Evolutionary conservation across 495 filamentous ascomycete genomes (phyloP), one percentile per base, ranked within the genome.

Genomic region (Penicillium roqueforti): DNA sequence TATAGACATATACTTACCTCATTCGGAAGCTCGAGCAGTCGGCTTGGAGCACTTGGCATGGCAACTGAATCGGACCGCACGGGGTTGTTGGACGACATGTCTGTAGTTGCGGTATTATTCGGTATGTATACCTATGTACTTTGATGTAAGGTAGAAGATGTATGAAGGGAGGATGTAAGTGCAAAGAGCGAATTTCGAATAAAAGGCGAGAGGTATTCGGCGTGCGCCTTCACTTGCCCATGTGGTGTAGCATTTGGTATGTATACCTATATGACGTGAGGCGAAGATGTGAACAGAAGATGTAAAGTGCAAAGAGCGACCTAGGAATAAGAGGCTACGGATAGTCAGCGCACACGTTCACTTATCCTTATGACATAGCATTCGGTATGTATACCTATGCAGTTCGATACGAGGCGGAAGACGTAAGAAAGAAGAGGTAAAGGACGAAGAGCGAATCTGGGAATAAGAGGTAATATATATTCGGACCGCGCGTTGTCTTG

Each of bases 11-110:
- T 22, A 23, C n/a, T 53, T 57, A 66, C 66, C 60, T 72, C 66
- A 23, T 61, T 60, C 3, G 69, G 66, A 5, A 71, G 57, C 6
- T 46, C 16, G 0, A 63, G 45, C 10, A 72, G 53, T 6, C 19
- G 19, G 18, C 49, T 25, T 9, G 10, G 46, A 19, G 46, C 1
- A 18, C 8, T 13, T 23, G 28, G 46, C 4, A 11, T 19, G 45
- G 29, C 3, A 14, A 11, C 13, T 31, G 29, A 9, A 14, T 11
- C 13, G 2, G 3, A n/a, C 10, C 26, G 40, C 10, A 43, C 13
- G 14, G 1, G 6, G 11, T 19, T 14, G 11, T 14, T 20, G 9
- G 13, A 2, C 4, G 40, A 36, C 32, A 36, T 36, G 14, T n/a
- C n/a, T 26, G 20, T n/a, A 3, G 1, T 7, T n/a, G 22, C 0